Evolutionary conservation across 306 rosid species (phyloP).

Genomic region (Fagus crenata): DNA sequence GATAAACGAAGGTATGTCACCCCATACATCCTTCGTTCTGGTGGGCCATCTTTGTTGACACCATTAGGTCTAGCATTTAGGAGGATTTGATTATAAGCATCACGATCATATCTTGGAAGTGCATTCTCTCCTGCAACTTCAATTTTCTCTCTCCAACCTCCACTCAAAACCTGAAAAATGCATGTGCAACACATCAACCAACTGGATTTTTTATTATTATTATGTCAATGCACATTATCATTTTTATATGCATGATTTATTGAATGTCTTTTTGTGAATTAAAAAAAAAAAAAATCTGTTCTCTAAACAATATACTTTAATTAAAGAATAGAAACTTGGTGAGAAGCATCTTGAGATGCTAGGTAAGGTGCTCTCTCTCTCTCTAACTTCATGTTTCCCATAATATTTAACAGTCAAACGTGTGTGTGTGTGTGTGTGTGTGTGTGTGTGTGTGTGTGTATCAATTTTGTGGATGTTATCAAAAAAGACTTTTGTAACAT

Average conservation of each 20-base stretch:
- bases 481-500: background rate
- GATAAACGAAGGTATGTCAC: conserved; percentile 79
- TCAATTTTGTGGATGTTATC: background rate
- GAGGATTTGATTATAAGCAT: conserved; percentile 74
- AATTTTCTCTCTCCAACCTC: conserved; percentile 67
- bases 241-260: background rate
- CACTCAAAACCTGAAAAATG: conserved; percentile 57
- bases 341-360: conserved; percentile 7
- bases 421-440: too few species aligned
- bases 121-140: conserved; percentile 96
- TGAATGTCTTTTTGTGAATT: background rate
- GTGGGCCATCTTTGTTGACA: conserved; percentile 49
- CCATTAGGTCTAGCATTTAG: conserved; percentile 88
- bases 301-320: background rate
- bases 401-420: background rate
- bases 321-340: background rate
- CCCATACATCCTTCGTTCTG: conserved; percentile 62
- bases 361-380: background rate
- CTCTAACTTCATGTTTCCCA: background rate
- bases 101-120: conserved; percentile 61
- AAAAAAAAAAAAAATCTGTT: background rate
- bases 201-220: background rate
- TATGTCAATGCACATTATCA: background rate
- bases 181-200: background rate
- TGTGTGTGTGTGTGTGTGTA: background rate